These are phyloP conservation scores for Penicillium diatomitis DNA, from an alignment of 495 filamentous ascomycete species.

Conservation along the genomic window DNA sequence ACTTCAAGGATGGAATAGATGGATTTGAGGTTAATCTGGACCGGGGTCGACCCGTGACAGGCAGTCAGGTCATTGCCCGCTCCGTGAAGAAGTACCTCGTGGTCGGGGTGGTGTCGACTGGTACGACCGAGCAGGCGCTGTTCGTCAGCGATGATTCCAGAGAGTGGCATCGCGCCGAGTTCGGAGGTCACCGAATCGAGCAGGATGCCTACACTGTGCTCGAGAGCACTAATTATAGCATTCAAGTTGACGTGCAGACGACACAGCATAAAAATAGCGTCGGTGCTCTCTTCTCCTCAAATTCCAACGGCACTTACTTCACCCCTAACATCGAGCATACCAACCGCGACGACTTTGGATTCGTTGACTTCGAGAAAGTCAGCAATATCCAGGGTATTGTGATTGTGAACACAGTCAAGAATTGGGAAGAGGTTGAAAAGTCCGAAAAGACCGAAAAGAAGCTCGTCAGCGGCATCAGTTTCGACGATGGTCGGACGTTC, in stretches of 20 bases:
- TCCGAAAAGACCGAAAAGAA: slow-evolving; percentile 46
- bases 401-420: slow-evolving; percentile 80
- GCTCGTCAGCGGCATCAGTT: slow-evolving; percentile 71
- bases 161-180: slow-evolving; percentile 87
- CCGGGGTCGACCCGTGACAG: slow-evolving; percentile 61
- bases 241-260: slow-evolving; percentile 88
- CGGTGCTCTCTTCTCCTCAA: slow-evolving; percentile 84
- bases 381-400: slow-evolving; percentile 83
- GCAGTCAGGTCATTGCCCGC: slow-evolving; percentile 58
- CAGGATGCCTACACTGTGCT: slow-evolving; percentile 88
- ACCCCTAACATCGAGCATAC: slow-evolving; percentile 82
- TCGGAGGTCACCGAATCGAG: slow-evolving; percentile 68
- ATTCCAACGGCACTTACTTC: slow-evolving; percentile 94
- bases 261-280: slow-evolving; percentile 53
- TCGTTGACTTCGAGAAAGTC: slow-evolving; percentile 92
- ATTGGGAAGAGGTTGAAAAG: slow-evolving; percentile 65
- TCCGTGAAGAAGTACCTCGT: slow-evolving; percentile 77
- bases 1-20: slow-evolving; percentile 48
- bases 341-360: slow-evolving; percentile 61
- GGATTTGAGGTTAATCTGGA: slow-evolving; percentile 65
- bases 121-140: slow-evolving; percentile 82
- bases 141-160: slow-evolving; percentile 72
- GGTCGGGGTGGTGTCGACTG: slow-evolving; percentile 65
- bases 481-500: slow-evolving; percentile 84
- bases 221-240: slow-evolving; percentile 93